These are phyloP conservation scores for Xylaria polymorpha DNA, from an alignment of 2,329 filamentous ascomycete species.

Conservation along the genomic window DNA sequence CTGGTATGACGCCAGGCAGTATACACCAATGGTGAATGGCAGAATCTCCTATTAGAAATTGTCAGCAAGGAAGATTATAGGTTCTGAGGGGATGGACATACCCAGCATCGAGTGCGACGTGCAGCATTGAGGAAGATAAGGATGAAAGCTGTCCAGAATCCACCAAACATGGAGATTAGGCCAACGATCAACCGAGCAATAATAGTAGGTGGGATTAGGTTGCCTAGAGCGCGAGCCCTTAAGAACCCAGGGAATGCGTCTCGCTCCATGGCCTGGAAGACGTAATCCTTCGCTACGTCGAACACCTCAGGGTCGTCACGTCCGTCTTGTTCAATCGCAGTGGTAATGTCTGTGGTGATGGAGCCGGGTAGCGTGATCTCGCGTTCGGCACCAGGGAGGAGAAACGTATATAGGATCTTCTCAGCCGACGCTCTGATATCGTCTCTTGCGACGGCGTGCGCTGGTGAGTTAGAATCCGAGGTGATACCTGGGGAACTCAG, in stretches of 20 bases:
- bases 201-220: constrained; percentile 90
- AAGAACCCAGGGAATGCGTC: constrained; percentile 99
- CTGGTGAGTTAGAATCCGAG: constrained; percentile 83
- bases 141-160: constrained; percentile 92
- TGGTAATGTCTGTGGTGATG: constrained; percentile 87
- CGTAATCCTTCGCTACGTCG: constrained; percentile 97
- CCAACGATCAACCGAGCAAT: constrained; percentile 87
- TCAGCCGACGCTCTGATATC: constrained; percentile 95
- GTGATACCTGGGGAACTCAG: constrained; percentile 71
- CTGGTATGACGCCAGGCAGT: constrained; percentile 90
- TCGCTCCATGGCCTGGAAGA: constrained; percentile 99
- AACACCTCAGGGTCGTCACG: constrained; percentile 98
- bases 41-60: constrained; percentile 69
- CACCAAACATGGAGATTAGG: constrained; percentile 86
- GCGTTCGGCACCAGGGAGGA: constrained; percentile 93
- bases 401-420: constrained; percentile 98
- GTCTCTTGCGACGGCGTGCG: constrained; percentile 84
- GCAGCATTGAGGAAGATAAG: constrained; percentile 90
- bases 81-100: constrained; percentile 60
- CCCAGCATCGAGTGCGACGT: constrained; percentile 82
- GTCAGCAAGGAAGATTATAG: constrained; percentile 4
- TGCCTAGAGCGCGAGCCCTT: constrained; percentile 93
- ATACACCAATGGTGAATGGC: constrained; percentile 91
- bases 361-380: constrained; percentile 93
- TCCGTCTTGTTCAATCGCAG: constrained; percentile 88